phyloP scores from a whole-genome alignment of 2,329 filamentous ascomycete species.

The Macroventuria anomochaeta region DNA sequence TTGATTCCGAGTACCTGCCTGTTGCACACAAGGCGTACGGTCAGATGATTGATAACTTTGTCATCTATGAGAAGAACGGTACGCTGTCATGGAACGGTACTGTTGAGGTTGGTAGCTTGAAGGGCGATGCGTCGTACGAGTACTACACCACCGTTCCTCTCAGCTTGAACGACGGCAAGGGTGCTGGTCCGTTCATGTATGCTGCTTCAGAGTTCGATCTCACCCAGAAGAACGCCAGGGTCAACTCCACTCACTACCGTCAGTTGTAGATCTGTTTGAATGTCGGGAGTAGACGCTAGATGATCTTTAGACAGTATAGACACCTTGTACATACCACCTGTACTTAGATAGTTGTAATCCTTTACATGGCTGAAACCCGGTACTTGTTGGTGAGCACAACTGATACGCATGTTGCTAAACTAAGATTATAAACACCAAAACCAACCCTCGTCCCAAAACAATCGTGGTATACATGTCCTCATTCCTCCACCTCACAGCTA shows the following conservation, averaged over 20 bases:
- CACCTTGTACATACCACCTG: background rate
- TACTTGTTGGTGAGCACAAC: background rate
- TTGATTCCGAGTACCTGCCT: constrained; percentile 46
- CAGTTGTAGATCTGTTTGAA: background rate
- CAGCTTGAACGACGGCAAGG: constrained; percentile 49
- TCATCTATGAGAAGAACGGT: constrained; percentile 55
- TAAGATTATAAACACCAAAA: background rate
- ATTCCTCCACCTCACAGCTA: background rate
- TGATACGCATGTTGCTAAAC: background rate
- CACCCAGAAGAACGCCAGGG: constrained; percentile 2
- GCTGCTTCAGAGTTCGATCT: constrained; percentile 44
- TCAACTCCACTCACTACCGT: background rate
- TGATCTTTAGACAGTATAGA: background rate
- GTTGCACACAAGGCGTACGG: constrained; percentile 54
- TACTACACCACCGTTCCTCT: constrained; percentile 49
- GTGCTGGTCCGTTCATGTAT: constrained; percentile 52
- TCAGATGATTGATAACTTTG: constrained; percentile 54
- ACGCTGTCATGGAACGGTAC: constrained; percentile 61
- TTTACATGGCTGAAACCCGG: background rate
- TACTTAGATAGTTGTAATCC: background rate
- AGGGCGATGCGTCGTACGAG: constrained; percentile 58
- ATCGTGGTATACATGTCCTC: background rate
- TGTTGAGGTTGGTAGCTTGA: constrained; percentile 60
- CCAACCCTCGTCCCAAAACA: background rate
- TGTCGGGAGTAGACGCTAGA: background rate